These are phyloP conservation scores for Porogramme epimiltina DNA, from an alignment of 1,284 basidiomycete genomes.

Conservation along the genomic window DNA sequence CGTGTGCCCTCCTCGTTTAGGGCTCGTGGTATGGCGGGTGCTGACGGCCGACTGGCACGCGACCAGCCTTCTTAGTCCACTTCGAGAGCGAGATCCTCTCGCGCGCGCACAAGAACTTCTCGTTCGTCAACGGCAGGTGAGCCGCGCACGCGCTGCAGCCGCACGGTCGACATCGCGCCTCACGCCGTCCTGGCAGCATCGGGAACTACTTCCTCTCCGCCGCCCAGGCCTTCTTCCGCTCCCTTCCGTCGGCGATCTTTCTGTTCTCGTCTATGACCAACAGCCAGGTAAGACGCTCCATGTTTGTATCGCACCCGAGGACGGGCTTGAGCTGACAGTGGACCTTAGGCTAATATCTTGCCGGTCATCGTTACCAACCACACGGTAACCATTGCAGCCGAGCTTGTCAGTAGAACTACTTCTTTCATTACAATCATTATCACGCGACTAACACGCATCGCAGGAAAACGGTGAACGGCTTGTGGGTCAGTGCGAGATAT, in stretches of 20 bases:
- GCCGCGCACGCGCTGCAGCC: conserved; percentile 5
- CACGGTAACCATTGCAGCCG: conserved; percentile 96
- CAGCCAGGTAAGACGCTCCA: conserved; percentile 64
- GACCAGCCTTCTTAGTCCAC: conserved; percentile 82
- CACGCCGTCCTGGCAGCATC: conserved; percentile 47
- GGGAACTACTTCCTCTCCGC: conserved; percentile 91
- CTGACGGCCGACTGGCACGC: neutral
- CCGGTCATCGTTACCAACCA: conserved; percentile 95
- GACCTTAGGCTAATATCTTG: conserved; percentile 72
- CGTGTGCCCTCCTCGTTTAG: neutral
- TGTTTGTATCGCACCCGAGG: neutral
- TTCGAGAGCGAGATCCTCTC: conserved; percentile 88
- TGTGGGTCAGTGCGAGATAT: conserved; percentile 97
- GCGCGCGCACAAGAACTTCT: conserved; percentile 90
- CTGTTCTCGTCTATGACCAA: conserved; percentile 92
- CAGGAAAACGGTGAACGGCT: conserved; percentile 77
- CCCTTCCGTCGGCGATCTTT: conserved; percentile 93
- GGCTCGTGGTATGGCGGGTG: too few relatives aligned
- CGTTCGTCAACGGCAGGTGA: conserved; percentile 84
- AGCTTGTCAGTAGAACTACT: conserved; percentile 81
- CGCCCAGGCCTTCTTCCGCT: conserved; percentile 85
- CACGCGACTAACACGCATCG: neutral
- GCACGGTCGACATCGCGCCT: neutral
- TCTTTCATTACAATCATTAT: too few relatives aligned
- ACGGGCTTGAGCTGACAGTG: conserved; percentile 1